A percentile compares a stretch with the other conserved stretches of the same genome.
Evolutionary conservation across 306 rosid genomes (phyloP).

Genomic region (Cajanus cajan): DNA sequence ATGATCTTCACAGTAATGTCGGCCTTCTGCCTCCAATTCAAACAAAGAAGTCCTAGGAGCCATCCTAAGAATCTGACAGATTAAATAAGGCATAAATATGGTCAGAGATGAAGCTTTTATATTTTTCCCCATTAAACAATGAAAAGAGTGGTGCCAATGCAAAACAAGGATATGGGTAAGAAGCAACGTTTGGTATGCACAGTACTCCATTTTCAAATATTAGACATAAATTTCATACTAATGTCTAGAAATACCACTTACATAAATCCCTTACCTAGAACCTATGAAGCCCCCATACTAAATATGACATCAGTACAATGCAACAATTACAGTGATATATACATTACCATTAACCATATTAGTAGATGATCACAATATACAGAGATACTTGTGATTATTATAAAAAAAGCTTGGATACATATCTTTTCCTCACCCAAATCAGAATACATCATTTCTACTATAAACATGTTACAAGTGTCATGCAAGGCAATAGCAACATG

Average conservation of each 20-base stretch:
- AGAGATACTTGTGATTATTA: neutral
- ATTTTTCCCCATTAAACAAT: neutral
- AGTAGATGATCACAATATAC: neutral
- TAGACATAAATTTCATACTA: neutral
- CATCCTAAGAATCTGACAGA: slow-evolving; percentile 51
- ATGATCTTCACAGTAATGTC: slow-evolving; percentile 47
- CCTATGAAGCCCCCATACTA: neutral
- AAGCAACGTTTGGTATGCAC: neutral
- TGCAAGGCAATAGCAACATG: too few species aligned
- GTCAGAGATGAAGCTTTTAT: neutral
- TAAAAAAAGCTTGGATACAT: neutral
- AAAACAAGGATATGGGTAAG: neutral
- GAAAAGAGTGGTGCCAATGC: neutral
- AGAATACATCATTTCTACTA: too few species aligned
- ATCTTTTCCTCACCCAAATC: too few species aligned
- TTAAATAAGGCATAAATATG: neutral
- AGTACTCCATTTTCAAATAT: neutral
- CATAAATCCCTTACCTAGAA: neutral
- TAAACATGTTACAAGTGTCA: too few species aligned
- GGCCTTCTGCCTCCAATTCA: slow-evolving; percentile 48
- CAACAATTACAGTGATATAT: neutral
- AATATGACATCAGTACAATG: too few species aligned
- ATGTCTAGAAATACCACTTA: neutral
- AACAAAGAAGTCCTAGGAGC: slow-evolving; percentile 42
- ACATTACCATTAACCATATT: neutral